phyloP scores from a whole-genome alignment of 148 eudicot species.

The Rhododendron simsii region DNA sequence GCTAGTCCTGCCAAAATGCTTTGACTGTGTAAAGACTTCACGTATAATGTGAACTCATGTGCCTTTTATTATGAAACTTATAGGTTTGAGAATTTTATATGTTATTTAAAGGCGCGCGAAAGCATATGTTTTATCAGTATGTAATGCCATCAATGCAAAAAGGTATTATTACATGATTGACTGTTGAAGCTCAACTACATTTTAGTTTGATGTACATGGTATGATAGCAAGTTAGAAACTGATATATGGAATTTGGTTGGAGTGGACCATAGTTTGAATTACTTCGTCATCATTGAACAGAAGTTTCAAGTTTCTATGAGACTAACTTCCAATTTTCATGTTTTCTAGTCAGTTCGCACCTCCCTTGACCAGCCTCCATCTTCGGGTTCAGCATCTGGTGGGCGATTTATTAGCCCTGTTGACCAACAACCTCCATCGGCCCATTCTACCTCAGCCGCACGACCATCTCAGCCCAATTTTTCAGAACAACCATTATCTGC shows the following conservation, averaged over 20 bases:
- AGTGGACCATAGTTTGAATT: background rate
- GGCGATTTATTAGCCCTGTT: conserved; percentile 26
- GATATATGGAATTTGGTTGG: background rate
- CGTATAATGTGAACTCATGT: background rate
- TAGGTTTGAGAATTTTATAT: background rate
- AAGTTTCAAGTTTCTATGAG: background rate
- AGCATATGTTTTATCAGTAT: background rate
- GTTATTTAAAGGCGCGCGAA: background rate
- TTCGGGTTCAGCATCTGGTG: conserved; percentile 25
- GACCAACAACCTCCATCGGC: conserved; percentile 36
- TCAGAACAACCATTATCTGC: conserved; percentile 25
- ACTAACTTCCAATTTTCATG: conserved; percentile 7
- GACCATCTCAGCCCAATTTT: conserved; percentile 23
- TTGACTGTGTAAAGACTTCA: background rate
- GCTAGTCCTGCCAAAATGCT: background rate
- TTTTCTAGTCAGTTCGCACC: conserved; percentile 49
- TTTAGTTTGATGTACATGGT: background rate
- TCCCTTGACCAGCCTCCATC: conserved; percentile 39
- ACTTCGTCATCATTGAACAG: background rate
- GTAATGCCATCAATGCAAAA: background rate
- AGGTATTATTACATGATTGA: background rate
- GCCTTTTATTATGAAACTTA: background rate
- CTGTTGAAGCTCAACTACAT: background rate
- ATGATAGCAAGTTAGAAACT: background rate
- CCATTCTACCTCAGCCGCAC: conserved; percentile 29